Evolutionary conservation across 2,329 filamentous ascomycete genomes (phyloP).

Genomic region (Xylaria sp.): DNA sequence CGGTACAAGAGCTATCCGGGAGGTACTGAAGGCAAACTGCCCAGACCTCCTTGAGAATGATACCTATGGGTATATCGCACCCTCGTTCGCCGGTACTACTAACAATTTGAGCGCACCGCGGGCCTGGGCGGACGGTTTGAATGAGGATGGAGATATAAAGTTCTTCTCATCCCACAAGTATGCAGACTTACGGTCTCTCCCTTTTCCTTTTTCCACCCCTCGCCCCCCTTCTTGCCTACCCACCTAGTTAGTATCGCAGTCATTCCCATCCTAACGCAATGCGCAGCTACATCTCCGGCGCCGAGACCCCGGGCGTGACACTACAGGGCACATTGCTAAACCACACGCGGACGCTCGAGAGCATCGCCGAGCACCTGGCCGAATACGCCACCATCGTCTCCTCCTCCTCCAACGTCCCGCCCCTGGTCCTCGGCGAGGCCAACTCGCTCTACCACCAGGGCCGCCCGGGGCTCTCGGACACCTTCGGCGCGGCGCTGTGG

Average conservation of each 20-base stretch:
- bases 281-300: conserved; percentile 63
- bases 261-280: neutral
- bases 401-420: too few species aligned
- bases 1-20: conserved; percentile 53
- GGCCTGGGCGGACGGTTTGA: conserved; percentile 57
- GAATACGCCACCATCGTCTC: conserved; percentile 51
- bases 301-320: conserved; percentile 61
- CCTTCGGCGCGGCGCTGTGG: conserved; percentile 69
- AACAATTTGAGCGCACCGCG: conserved; percentile 54
- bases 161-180: conserved; percentile 64
- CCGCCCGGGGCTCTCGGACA: conserved; percentile 62
- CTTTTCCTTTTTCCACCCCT: neutral
- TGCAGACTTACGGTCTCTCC: conserved; percentile 22
- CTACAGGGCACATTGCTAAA: conserved; percentile 66
- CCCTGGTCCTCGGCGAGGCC: conserved; percentile 62
- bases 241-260: too few species aligned
- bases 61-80: conserved; percentile 57
- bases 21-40: conserved; percentile 50
- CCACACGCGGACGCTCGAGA: conserved; percentile 55
- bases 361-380: conserved; percentile 51
- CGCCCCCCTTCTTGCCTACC: neutral
- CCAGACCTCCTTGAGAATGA: conserved; percentile 48
- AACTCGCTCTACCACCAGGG: conserved; percentile 68
- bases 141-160: conserved; percentile 51
- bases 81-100: conserved; percentile 57